phyloP scores from a whole-genome alignment of 2,329 filamentous ascomycete species.

The Xylariales sp. region DNA sequence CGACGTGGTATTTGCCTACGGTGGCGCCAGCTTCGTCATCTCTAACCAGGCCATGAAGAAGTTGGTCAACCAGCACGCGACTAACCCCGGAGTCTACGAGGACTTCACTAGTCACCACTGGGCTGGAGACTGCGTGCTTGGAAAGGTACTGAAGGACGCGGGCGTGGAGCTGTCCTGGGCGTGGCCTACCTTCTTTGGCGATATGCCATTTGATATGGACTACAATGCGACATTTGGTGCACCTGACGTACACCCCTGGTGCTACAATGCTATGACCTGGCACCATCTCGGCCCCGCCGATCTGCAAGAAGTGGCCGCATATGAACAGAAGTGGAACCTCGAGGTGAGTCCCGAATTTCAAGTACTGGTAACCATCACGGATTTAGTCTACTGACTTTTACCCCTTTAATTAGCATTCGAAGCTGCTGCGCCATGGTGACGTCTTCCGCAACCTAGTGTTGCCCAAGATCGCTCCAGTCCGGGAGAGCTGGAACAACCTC shows the following conservation, averaged over 20 bases:
- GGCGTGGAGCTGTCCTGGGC: slow-evolving; percentile 38
- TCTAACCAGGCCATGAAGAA: slow-evolving; percentile 43
- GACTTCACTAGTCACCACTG: slow-evolving; percentile 39
- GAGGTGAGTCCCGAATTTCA: slow-evolving; percentile 39
- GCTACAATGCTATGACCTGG: slow-evolving; percentile 42
- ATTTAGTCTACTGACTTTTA: slow-evolving; percentile 35
- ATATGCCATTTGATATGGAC: slow-evolving; percentile 34
- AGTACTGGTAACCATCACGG: slow-evolving; percentile 43
- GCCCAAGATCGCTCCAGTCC: slow-evolving; percentile 15
- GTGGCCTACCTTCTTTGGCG: slow-evolving; percentile 38
- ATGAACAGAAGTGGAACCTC: slow-evolving; percentile 33
- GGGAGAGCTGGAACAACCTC: slow-evolving; percentile 24
- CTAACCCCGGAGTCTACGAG: slow-evolving; percentile 36
- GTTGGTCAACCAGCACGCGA: slow-evolving; percentile 34
- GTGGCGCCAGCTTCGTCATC: slow-evolving; percentile 48
- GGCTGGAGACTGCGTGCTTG: slow-evolving; percentile 46
- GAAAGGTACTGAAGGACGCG: slow-evolving; percentile 39
- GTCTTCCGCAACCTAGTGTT: slow-evolving; percentile 20
- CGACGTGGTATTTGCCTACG: slow-evolving; percentile 45
- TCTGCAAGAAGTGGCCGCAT: slow-evolving; percentile 38
- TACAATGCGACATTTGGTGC: slow-evolving; percentile 34
- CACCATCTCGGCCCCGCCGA: slow-evolving; percentile 40
- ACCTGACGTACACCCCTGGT: slow-evolving; percentile 38
- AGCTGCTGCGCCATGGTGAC: slow-evolving; percentile 21
- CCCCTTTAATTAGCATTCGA: too few relatives aligned